Evolutionary conservation across 129 eudicot genomes (phyloP), one percentile per base, ranked within the genome.

Genomic region (Flaveria linearis): DNA sequence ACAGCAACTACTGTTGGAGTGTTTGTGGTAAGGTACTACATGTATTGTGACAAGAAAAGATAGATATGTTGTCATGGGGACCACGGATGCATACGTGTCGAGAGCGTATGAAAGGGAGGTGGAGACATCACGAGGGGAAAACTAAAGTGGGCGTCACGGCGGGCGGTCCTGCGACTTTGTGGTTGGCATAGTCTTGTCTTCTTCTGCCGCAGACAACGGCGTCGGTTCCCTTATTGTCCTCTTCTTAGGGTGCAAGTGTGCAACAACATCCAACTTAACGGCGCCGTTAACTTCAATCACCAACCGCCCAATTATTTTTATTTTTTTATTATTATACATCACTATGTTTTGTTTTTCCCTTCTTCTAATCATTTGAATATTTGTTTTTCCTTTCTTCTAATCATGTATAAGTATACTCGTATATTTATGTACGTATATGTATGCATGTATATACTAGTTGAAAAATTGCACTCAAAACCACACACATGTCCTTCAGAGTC

Each of bases 161-260:
- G 82, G 82, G 78, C 73, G 82, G 76, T 78, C 71, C 82, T 57
- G 47, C 76, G 72, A 71, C 73, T 51, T 70, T 64, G 69, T 64
- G 69, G 69, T 45, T 74, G 2, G 64, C 62, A 57, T 45, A 13
- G 17, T 74, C 62, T 75, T 63, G 79, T 75, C 71, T n/a, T 62
- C 8, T 62, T 39, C 62, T 75, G 62, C 20, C 79, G 79, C 79
- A 75, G 62, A 75, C 78, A 74, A 17, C 79, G 79, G 61, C 79
- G 79, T 62, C 51, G 79, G 79, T 75, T 75, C 49, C 79, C 79
- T 11, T 15, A n/a, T 61, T 51, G 78, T 74, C 69, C 69, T 36
- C 69, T 73, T 73, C n/a, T 58, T 74, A 45, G 78, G 78, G 58
- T 75, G 72, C 79, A 62, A 45, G 78, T 71, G 58, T 75, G 72